phyloP scores from a whole-genome alignment of 257 asterid species.

The Fraxinus americana region DNA sequence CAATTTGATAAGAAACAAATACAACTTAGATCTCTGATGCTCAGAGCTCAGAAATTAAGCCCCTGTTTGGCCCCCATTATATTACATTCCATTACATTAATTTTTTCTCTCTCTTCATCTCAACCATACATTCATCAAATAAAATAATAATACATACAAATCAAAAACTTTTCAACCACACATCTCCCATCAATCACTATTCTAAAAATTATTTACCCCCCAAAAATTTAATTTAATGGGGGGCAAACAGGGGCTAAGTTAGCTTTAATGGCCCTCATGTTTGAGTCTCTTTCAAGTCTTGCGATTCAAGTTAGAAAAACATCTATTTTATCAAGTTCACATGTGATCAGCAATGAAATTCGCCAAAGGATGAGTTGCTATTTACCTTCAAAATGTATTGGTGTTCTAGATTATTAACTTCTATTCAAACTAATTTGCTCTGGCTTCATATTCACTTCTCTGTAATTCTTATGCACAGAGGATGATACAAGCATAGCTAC shows the following conservation, averaged over 20 bases:
- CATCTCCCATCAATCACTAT: too few relatives aligned
- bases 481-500: constrained; percentile 90
- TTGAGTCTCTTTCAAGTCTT: not conserved
- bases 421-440: constrained; percentile 14
- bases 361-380: not conserved
- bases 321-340: not conserved
- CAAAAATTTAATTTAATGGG: too few relatives aligned
- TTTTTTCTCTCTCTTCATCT: too few relatives aligned
- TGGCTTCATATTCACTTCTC: not conserved
- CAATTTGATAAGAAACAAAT: not conserved
- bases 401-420: not conserved
- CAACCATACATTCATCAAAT: too few relatives aligned
- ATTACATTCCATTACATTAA: too few relatives aligned
- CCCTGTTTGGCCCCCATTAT: too few relatives aligned
- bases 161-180: too few relatives aligned
- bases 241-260: too few relatives aligned
- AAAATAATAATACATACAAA: too few relatives aligned
- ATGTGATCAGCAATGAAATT: not conserved
- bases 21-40: not conserved
- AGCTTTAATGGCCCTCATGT: not conserved
- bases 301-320: not conserved
- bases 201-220: too few relatives aligned
- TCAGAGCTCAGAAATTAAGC: not conserved
- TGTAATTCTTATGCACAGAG: constrained; percentile 63
- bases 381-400: not conserved